Evolutionary conservation across 2,329 filamentous ascomycete genomes (phyloP).

Genomic region (Fusarium dimerum): DNA sequence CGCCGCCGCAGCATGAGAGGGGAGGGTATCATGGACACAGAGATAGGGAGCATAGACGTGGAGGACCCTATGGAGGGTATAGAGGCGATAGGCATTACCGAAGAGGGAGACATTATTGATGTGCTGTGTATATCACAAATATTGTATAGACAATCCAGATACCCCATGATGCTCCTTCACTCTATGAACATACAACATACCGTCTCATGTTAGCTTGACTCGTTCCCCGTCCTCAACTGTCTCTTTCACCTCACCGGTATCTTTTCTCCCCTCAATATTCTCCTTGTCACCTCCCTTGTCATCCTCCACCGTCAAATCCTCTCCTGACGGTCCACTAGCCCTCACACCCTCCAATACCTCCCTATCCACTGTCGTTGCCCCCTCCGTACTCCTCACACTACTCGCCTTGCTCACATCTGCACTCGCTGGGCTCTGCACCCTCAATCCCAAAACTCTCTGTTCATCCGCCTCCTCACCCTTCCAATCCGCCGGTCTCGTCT

Average conservation of each 20-base stretch:
- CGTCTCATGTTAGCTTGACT: neutral
- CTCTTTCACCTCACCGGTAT: neutral
- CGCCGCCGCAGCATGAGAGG: constrained; percentile 28
- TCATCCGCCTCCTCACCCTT: constrained; percentile 55
- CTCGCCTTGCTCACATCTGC: constrained; percentile 71
- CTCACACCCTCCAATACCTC: constrained; percentile 36
- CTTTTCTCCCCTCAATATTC: neutral
- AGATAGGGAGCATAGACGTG: constrained; percentile 34
- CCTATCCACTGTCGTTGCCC: constrained; percentile 14
- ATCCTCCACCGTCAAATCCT: constrained; percentile 28
- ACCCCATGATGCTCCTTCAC: no score
- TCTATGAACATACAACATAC: no score
- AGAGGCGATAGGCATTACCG: constrained; percentile 37
- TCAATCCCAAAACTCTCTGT: constrained; percentile 68
- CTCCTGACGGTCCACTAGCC: constrained; percentile 38
- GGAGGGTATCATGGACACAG: constrained; percentile 35
- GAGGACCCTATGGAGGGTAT: constrained; percentile 37
- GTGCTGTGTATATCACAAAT: neutral
- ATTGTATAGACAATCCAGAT: no score
- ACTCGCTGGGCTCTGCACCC: constrained; percentile 65
- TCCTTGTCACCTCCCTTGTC: constrained; percentile 1
- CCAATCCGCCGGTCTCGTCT: constrained; percentile 75
- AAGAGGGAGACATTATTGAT: constrained; percentile 35
- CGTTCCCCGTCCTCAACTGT: neutral
- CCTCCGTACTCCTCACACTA: constrained; percentile 55